Conservation (phyloP, 1,284 basidiomycete species). For the Cutaneotrichosporon cavernicola region DNA sequence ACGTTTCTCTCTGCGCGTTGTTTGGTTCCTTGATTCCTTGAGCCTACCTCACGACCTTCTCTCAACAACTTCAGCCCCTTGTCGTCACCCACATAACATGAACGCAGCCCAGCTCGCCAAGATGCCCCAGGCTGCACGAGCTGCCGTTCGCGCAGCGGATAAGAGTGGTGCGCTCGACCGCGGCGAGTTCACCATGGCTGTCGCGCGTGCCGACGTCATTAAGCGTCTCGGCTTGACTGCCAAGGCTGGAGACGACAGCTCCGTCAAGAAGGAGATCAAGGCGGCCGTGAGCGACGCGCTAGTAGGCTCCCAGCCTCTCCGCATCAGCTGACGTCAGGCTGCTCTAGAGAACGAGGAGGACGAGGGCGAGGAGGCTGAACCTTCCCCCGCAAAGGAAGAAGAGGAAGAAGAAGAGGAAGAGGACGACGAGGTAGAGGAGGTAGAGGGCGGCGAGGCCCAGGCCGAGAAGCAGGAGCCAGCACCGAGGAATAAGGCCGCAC, state of each 20-base stretch:
- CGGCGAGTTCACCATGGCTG: slow-evolving; percentile 37
- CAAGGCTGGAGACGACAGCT: slow-evolving; percentile 27
- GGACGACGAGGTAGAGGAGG: slow-evolving; percentile 13
- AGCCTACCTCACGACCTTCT: neutral
- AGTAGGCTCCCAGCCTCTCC: slow-evolving; percentile 27
- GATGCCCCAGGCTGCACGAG: slow-evolving; percentile 9
- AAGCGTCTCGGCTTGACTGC: slow-evolving; percentile 31
- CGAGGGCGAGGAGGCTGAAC: slow-evolving; percentile 13
- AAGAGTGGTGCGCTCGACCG: slow-evolving; percentile 33
- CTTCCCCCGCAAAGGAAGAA: neutral
- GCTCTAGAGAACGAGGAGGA: slow-evolving; percentile 7
- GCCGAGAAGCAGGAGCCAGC: neutral
- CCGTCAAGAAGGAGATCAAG: slow-evolving; percentile 48
- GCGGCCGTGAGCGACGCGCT: slow-evolving; percentile 46
- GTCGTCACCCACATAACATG: slow-evolving; percentile 9
- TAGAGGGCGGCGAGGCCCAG: neutral
- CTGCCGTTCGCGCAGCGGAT: slow-evolving; percentile 29
- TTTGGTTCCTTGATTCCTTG: slow-evolving; percentile 18
- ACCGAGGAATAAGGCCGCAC: neutral
- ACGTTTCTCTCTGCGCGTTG: slow-evolving; percentile 6
- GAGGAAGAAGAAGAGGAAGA: slow-evolving; percentile 13
- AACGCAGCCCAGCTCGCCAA: slow-evolving; percentile 11
- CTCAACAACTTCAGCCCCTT: neutral
- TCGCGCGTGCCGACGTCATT: slow-evolving; percentile 29
- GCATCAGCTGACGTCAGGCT: slow-evolving; percentile 10